Conservation (phyloP, 495 filamentous ascomycete genomes). For the Copromyces sp. region DNA sequence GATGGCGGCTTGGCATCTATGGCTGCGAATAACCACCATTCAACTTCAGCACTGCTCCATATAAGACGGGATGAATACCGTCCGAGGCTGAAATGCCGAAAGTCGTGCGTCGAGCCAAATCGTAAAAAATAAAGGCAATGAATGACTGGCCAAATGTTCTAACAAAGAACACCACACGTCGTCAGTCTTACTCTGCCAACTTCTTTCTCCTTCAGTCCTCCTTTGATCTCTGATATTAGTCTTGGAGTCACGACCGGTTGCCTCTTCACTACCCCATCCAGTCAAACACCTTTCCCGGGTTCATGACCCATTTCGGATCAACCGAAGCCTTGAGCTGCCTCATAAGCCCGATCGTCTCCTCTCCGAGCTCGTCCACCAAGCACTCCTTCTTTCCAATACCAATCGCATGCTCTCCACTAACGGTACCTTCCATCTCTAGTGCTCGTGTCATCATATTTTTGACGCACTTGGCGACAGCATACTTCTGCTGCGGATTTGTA, state of each 20-base stretch:
- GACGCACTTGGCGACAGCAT: constrained; percentile 13
- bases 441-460: constrained; percentile 22
- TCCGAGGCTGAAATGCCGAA: neutral
- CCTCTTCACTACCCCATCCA: neutral
- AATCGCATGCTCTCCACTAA: constrained; percentile 28
- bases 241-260: neutral
- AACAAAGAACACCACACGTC: neutral
- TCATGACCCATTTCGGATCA: constrained; percentile 27
- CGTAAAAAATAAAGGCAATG: neutral
- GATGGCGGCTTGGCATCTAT: neutral
- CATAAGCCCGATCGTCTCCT: constrained; percentile 23
- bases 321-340: constrained; percentile 19
- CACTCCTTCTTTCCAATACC: constrained; percentile 27
- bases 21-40: neutral
- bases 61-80: neutral
- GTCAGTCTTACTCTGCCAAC: neutral
- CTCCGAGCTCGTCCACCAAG: constrained; percentile 23
- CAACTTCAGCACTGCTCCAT: neutral
- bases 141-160: neutral
- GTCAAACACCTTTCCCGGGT: constrained; percentile 30
- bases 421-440: constrained; percentile 30
- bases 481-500: constrained; percentile 9
- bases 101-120: neutral
- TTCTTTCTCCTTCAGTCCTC: neutral
- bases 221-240: neutral